phyloP scores from a whole-genome alignment of 2,329 filamentous ascomycete genomes.

The Apiospora koreana region DNA sequence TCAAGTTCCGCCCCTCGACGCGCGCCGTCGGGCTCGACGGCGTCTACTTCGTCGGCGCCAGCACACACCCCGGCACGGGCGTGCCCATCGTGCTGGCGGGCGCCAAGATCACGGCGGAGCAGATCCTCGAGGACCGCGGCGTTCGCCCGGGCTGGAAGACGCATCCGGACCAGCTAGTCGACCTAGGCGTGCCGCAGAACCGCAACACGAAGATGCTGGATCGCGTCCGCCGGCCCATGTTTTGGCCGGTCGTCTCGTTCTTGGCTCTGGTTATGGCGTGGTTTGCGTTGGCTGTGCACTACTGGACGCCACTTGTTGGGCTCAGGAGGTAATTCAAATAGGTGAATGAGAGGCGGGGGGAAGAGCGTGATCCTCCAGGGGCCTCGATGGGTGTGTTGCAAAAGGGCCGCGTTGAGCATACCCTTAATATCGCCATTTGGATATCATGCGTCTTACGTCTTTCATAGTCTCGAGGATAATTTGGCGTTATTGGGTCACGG shows the following conservation, averaged over 20 bases:
- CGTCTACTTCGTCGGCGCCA: conserved; percentile 73
- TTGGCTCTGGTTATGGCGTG: neutral
- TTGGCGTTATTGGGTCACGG: neutral
- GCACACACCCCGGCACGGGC: conserved; percentile 74
- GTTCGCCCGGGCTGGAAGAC: conserved; percentile 32
- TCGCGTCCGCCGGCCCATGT: neutral
- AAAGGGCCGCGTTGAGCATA: neutral
- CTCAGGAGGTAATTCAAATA: neutral
- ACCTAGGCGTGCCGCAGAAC: conserved; percentile 24
- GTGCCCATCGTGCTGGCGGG: conserved; percentile 74
- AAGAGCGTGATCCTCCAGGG: too few species aligned
- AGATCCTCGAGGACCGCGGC: conserved; percentile 39
- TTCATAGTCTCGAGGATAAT: neutral
- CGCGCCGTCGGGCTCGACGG: conserved; percentile 49
- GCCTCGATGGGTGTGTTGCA: too few species aligned
- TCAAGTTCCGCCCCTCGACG: conserved; percentile 65
- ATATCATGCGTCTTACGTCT: neutral
- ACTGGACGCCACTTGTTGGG: neutral
- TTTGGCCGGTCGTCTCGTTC: neutral
- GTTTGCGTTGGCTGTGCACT: neutral
- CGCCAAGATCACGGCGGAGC: conserved; percentile 57
- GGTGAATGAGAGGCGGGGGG: too few species aligned
- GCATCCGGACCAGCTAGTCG: conserved; percentile 21
- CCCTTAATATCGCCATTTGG: too few species aligned
- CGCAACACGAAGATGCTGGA: conserved; percentile 16